Conservation (phyloP, 1,284 basidiomycete genomes). For the Cryptococcus sp. region DNA sequence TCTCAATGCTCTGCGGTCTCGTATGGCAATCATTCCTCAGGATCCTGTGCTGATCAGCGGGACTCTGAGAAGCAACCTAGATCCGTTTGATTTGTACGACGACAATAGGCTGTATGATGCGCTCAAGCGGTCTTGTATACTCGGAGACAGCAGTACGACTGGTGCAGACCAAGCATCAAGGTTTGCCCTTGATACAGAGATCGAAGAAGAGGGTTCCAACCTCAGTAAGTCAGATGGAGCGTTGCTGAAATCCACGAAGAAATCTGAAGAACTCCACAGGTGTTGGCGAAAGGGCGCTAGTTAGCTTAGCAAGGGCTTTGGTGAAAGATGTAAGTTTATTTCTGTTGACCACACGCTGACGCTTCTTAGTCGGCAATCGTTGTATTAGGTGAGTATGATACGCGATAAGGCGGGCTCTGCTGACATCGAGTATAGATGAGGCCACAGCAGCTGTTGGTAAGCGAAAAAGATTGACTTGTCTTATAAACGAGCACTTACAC, state of each 20-base stretch:
- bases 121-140: slow-evolving; percentile 69
- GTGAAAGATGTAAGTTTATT: slow-evolving; percentile 57
- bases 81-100: slow-evolving; percentile 69
- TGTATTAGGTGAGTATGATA: slow-evolving; percentile 23
- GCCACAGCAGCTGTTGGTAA: slow-evolving; percentile 41
- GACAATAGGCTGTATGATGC: slow-evolving; percentile 77
- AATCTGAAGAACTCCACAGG: slow-evolving; percentile 14
- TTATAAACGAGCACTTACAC: slow-evolving; percentile 7
- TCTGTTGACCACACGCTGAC: slow-evolving; percentile 31
- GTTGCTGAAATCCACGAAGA: background rate
- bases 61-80: slow-evolving; percentile 65
- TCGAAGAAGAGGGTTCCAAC: slow-evolving; percentile 68
- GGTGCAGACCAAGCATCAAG: background rate
- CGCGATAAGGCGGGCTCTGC: too few species aligned
- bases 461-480: background rate
- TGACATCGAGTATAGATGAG: slow-evolving; percentile 56
- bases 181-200: slow-evolving; percentile 61
- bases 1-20: slow-evolving; percentile 49
- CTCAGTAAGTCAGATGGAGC: slow-evolving; percentile 46
- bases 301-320: slow-evolving; percentile 67
- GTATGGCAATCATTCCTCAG: slow-evolving; percentile 60
- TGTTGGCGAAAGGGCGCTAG: slow-evolving; percentile 64
- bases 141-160: slow-evolving; percentile 37
- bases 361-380: slow-evolving; percentile 37
- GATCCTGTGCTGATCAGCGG: slow-evolving; percentile 58